Base-by-base conservation (phyloP, 1,284 basidiomycete genomes). In the Earliella scabrosa region DNA sequence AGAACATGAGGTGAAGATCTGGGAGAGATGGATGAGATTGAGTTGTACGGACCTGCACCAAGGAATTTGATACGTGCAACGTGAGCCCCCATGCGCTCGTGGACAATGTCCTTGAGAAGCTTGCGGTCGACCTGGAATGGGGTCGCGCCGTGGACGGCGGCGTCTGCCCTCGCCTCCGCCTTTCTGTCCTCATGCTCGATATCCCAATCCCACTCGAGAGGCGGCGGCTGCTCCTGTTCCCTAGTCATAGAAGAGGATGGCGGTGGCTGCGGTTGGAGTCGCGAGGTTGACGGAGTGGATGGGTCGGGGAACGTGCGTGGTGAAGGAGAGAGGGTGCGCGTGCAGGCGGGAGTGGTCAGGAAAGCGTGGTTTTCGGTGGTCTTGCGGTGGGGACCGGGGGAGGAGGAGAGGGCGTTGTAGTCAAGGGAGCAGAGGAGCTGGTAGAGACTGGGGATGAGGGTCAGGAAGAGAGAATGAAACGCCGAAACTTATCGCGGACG, bases 71-170 rank as follows among this genome's bases (percentile, higher is more conserved):
- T 90, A 31, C 85, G 77, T 3, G 80, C 87, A 20, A 91, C 88
- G 32, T 86, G 82, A 18, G 76, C 69, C 21, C 75, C 78, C 71
- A 86, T 81, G 66, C 85, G 87, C 66, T 91, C 88, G 49, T 82
- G 77, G 10, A 93, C 84, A 46, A 92, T 83, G 61, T 90, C 88
- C 67, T 83, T 88, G 58, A 92, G 75, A 18, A 90, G 75, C 51
- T 78, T 78, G 47, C 90, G 73, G 70, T 92, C 90, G 23, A 92
- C 85, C 50, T 84, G 82, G 64, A 92, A 90, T 14, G 86, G 86
- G 16, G 77, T 79, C 9, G 79, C 74, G 36, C 79, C 81, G 63
- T 89, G 85, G 20, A 82, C 58, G 2, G 78, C 77, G 14, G 79
- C 78, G 59, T 90, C 88, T 3, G 80, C 82, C 63, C 77, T 80